A percentile compares a stretch with the other conserved stretches of the same genome.
Evolutionary conservation across 805 yeast genomes (phyloP).

Genomic region (Candida nemodendra): DNA sequence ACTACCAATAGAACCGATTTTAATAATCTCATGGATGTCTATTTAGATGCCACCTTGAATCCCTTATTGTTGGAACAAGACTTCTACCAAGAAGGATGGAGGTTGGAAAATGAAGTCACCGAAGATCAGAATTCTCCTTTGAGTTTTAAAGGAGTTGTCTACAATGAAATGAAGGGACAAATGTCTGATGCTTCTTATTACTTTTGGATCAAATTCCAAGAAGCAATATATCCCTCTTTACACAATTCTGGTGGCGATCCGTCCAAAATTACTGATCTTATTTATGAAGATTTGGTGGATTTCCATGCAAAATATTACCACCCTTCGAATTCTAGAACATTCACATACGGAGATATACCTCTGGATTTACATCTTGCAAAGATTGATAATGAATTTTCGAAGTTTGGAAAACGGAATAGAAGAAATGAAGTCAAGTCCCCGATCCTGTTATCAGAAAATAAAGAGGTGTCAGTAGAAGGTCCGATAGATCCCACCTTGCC

Average conservation of each 20-base stretch:
- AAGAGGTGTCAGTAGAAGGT: slow-evolving; percentile 50
- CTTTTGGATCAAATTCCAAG: slow-evolving; percentile 81
- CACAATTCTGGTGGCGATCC: slow-evolving; percentile 97
- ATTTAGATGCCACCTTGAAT: slow-evolving; percentile 80
- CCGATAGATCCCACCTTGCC: slow-evolving; percentile 81
- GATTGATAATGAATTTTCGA: slow-evolving; percentile 48
- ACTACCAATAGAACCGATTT: slow-evolving; percentile 86
- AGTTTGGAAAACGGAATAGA: slow-evolving; percentile 50
- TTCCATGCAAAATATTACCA: slow-evolving; percentile 80
- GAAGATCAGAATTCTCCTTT: slow-evolving; percentile 60
- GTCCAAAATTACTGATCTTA: slow-evolving; percentile 64
- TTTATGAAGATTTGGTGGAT: slow-evolving; percentile 70
- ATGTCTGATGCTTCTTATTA: slow-evolving; percentile 84
- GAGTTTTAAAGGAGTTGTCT: slow-evolving; percentile 90
- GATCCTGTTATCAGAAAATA: slow-evolving; percentile 36
- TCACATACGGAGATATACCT: slow-evolving; percentile 82
- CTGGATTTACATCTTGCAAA: slow-evolving; percentile 57
- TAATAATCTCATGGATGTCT: slow-evolving; percentile 80
- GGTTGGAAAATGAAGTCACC: slow-evolving; percentile 71
- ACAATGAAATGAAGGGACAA: slow-evolving; percentile 98
- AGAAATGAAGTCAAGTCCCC: slow-evolving; percentile 44
- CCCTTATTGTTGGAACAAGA: slow-evolving; percentile 79
- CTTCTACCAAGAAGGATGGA: slow-evolving; percentile 97
- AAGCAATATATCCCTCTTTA: slow-evolving; percentile 78
- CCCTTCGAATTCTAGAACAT: slow-evolving; percentile 85